Conservation (phyloP, 164 flowering plant species). For the Aristolochia californica region DNA sequence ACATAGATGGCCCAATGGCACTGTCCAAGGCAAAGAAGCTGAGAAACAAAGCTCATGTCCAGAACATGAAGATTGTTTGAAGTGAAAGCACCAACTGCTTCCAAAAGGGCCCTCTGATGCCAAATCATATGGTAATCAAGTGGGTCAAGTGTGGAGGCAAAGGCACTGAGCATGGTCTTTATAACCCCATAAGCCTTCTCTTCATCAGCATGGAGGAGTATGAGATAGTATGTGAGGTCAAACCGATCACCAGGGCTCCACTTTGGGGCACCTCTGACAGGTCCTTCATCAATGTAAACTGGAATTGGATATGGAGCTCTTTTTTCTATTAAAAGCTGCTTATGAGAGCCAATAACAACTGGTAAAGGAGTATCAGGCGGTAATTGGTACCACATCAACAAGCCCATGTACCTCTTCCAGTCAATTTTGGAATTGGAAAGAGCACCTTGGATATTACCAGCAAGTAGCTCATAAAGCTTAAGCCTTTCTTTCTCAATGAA, state of each 20-base stretch:
- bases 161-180: conserved; percentile 91
- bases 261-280: conserved; percentile 25
- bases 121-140: conserved; percentile 99
- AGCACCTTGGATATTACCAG: conserved; percentile 72
- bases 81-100: conserved; percentile 76
- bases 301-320: conserved; percentile 84
- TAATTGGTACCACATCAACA: conserved; percentile 88
- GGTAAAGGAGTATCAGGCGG: conserved; percentile 68
- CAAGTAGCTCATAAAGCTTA: conserved; percentile 72
- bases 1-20: conserved; percentile 99
- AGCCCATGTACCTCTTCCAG: conserved; percentile 92
- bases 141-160: conserved; percentile 84
- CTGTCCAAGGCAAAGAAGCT: conserved; percentile 66
- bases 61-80: conserved; percentile 79
- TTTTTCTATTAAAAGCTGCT: conserved; percentile 53
- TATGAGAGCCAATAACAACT: conserved; percentile 44
- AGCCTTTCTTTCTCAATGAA: conserved; percentile 77
- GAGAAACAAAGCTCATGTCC: conserved; percentile 88
- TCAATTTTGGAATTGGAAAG: conserved; percentile 46
- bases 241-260: conserved; percentile 34
- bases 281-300: conserved; percentile 76
- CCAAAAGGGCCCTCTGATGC: conserved; percentile 92
- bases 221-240: conserved; percentile 85
- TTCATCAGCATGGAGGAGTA: conserved; percentile 77
- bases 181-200: conserved; percentile 32